Evolutionary conservation across 371 early-diverging fungal species (phyloP).

Genomic region (Mucor racemosus): DNA sequence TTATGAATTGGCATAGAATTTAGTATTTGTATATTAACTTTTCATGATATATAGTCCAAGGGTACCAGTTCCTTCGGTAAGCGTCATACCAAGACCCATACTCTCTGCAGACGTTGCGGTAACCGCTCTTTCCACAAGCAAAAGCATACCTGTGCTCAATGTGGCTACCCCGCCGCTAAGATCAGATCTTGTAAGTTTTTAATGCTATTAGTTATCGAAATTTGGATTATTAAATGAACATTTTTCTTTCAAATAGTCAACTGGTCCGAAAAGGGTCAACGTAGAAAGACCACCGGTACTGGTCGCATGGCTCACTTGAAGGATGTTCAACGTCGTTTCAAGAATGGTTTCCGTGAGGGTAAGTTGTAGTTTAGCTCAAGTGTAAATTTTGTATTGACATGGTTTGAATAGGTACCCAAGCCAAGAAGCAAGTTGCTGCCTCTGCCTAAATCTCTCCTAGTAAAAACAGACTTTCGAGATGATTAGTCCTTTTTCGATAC

Average conservation of each 20-base stretch:
- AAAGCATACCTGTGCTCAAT: constrained; percentile 98
- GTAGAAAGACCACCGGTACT: constrained; percentile 98
- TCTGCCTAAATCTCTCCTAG: constrained; percentile 19
- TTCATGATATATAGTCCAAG: constrained; percentile 18
- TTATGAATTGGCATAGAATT: not conserved
- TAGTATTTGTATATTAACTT: not conserved
- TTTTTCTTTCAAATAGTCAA: constrained; percentile 9
- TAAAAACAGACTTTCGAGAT: no score
- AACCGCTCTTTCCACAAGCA: constrained; percentile 98
- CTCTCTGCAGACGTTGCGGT: constrained; percentile 98
- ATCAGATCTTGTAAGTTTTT: constrained; percentile 86
- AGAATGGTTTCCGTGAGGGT: constrained; percentile 95
- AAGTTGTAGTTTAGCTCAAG: constrained; percentile 3
- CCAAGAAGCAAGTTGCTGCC: constrained; percentile 57
- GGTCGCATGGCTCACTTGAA: constrained; percentile 98
- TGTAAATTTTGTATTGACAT: not conserved
- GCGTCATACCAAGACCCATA: constrained; percentile 97
- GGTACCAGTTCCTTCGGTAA: constrained; percentile 34
- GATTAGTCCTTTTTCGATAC: no score
- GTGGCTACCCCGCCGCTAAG: constrained; percentile 98
- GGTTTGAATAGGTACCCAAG: constrained; percentile 45
- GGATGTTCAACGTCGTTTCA: constrained; percentile 87
- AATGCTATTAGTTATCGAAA: no score
- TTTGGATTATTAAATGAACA: not conserved
- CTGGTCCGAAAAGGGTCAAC: constrained; percentile 89